Evolutionary conservation across 345 rosid genomes (phyloP), one percentile per base, ranked within the genome.

Genomic region (Brassica juncea): DNA sequence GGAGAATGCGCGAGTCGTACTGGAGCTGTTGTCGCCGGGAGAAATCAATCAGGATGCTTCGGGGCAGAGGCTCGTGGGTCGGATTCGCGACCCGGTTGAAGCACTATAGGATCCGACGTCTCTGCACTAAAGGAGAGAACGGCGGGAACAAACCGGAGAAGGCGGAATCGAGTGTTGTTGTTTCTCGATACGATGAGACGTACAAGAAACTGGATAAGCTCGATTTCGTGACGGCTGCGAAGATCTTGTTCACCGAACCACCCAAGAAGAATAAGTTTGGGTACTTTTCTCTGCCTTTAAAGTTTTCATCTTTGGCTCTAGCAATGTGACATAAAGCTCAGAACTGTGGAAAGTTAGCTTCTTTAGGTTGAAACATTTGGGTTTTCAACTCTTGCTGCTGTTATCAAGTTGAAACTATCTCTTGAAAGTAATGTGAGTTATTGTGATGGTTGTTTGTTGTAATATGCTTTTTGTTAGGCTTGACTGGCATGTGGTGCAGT

Each of bases 401-500:
- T n/a, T n/a, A n/a, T n/a, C n/a, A n/a, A n/a, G n/a, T n/a, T n/a
- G n/a, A n/a, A n/a, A n/a, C n/a, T n/a, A n/a, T n/a, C n/a, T n/a
- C n/a, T n/a, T n/a, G n/a, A n/a, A n/a, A 39, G 47, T 39, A 39
- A 39, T 39, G 47, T 39, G 65, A 16, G 61, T 37, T 75, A 11
- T 62, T 63, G 75, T 52, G 37, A 14, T 62, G 70, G 4, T 78
- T 64, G 21, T 9, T 9, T 8, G 3, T 49, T 66, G 10, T 21
- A 61, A 62, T 55, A 59, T 60, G 66, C n/a, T n/a, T n/a, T n/a
- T n/a, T n/a, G n/a, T n/a, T 19, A 95, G 98, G 89, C 9, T 91
- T 59, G 99, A 92, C 76, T 92, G 94, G 83, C 99, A 94, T 87
- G 89, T 91, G 80, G 98, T 94, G 79, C 95, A 94, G 58, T 87